These are phyloP conservation scores for Magnaporthiopsis rhizophila DNA, from an alignment of 2,329 filamentous ascomycete species.

Conservation along the genomic window DNA sequence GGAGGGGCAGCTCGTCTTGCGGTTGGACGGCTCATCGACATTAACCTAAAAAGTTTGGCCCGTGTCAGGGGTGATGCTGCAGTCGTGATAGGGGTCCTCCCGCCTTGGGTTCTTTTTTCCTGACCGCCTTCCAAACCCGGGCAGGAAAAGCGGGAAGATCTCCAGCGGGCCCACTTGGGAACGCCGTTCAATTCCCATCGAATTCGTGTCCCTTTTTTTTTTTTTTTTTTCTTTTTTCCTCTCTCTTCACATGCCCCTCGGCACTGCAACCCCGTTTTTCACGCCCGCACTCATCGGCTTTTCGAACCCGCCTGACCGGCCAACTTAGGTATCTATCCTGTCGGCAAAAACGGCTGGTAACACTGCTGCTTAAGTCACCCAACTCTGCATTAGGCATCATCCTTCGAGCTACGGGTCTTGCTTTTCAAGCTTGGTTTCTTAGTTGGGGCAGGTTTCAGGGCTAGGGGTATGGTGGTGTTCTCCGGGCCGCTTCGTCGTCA, in stretches of 20 bases:
- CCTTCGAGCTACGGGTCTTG: too few relatives aligned
- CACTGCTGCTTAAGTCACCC: too few relatives aligned
- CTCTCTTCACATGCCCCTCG: not conserved
- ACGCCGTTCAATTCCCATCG: not conserved
- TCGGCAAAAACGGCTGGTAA: not conserved
- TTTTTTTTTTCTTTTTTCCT: too few relatives aligned
- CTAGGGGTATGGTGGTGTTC: not conserved
- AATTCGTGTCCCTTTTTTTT: not conserved
- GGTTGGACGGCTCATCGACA: too few relatives aligned
- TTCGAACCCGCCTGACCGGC: too few relatives aligned
- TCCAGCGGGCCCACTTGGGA: not conserved
- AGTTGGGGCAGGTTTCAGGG: too few relatives aligned
- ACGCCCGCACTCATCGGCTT: not conserved
- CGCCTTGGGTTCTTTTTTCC: not conserved
- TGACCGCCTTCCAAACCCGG: not conserved
- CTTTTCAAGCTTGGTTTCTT: too few relatives aligned
- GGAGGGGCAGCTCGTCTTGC: too few relatives aligned
- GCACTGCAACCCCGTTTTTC: not conserved
- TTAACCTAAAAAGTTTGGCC: too few relatives aligned
- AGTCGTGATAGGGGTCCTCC: not conserved
- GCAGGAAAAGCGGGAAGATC: not conserved
- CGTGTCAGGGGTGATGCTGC: not conserved
- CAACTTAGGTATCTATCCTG: not conserved
- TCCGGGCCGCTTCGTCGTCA: not conserved
- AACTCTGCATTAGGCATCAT: not conserved